Evolutionary conservation across 2,329 filamentous ascomycete genomes (phyloP).

Genomic region (Pezizomycotina sp.): DNA sequence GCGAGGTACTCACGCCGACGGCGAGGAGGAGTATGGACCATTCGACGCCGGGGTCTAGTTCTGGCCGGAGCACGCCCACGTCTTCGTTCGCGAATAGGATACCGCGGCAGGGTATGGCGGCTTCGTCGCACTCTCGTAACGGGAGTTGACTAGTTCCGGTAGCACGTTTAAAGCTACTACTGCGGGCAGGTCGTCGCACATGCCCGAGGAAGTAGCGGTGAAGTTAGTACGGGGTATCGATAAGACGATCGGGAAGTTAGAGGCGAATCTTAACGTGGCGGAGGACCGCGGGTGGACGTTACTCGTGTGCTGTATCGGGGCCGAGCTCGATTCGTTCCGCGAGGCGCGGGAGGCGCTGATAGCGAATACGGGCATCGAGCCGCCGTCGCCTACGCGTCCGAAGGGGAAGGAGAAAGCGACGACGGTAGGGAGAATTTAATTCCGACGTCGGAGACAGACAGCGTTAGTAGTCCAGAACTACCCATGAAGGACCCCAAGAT

Average conservation of each 20-base stretch:
- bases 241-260: slow-evolving; percentile 15
- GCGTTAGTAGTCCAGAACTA: neutral
- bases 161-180: slow-evolving; percentile 13
- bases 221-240: slow-evolving; percentile 16
- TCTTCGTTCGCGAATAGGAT: slow-evolving; percentile 16
- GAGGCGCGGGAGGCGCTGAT: slow-evolving; percentile 30
- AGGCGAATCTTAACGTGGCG: slow-evolving; percentile 37
- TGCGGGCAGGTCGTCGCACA: too few relatives aligned
- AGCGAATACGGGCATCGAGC: slow-evolving; percentile 9
- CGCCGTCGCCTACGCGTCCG: slow-evolving; percentile 4
- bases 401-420: slow-evolving; percentile 11
- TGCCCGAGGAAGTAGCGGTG: slow-evolving; percentile 10
- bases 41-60: slow-evolving; percentile 12
- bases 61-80: slow-evolving; percentile 13
- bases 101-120: slow-evolving; percentile 7
- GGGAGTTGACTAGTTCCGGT: slow-evolving; percentile 14
- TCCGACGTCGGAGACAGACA: neutral
- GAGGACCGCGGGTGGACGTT: slow-evolving; percentile 56
- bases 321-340: slow-evolving; percentile 51
- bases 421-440: neutral
- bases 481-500: too few relatives aligned
- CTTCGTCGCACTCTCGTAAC: slow-evolving; percentile 13
- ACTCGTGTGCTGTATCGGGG: slow-evolving; percentile 59
- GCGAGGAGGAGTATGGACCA: slow-evolving; percentile 29
- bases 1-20: slow-evolving; percentile 39